These are phyloP conservation scores for Schwanniomyces sp. DNA, from an alignment of 805 yeast genomes.

Conservation along the genomic window DNA sequence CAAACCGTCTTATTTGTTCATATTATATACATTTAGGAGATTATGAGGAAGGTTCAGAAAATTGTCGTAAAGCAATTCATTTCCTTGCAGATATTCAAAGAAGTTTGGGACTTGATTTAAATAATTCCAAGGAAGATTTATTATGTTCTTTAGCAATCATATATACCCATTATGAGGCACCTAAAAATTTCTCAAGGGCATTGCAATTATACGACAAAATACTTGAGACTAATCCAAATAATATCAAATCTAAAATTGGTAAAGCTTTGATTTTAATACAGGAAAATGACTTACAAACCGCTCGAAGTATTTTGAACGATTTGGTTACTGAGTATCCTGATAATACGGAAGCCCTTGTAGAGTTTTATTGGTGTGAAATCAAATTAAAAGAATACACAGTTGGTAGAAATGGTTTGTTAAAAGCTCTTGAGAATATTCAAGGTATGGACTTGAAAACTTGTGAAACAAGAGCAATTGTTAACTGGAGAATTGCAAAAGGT, in stretches of 20 bases:
- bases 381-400: slow-evolving; percentile 46
- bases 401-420: slow-evolving; percentile 54
- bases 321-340: slow-evolving; percentile 52
- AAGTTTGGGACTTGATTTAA: slow-evolving; percentile 47
- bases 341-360: slow-evolving; percentile 60
- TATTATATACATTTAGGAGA: slow-evolving; percentile 61
- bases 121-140: slow-evolving; percentile 56
- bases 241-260: slow-evolving; percentile 71
- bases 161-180: slow-evolving; percentile 85
- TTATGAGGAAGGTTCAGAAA: slow-evolving; percentile 60
- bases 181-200: slow-evolving; percentile 81
- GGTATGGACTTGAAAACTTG: slow-evolving; percentile 54
- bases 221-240: slow-evolving; percentile 41
- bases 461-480: slow-evolving; percentile 57
- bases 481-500: slow-evolving; percentile 77
- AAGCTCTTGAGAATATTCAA: slow-evolving; percentile 40
- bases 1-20: slow-evolving; percentile 62
- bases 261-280: slow-evolving; percentile 77
- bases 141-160: slow-evolving; percentile 68
- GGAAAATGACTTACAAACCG: slow-evolving; percentile 54
- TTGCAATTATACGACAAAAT: slow-evolving; percentile 66
- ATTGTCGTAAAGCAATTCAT: slow-evolving; percentile 60
- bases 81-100: slow-evolving; percentile 49
- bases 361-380: slow-evolving; percentile 77
- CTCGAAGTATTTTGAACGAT: slow-evolving; percentile 50